Evolutionary conservation across 169 alveolate genomes (phyloP).

Genomic region (Cryptosporidium xiaoi): DNA sequence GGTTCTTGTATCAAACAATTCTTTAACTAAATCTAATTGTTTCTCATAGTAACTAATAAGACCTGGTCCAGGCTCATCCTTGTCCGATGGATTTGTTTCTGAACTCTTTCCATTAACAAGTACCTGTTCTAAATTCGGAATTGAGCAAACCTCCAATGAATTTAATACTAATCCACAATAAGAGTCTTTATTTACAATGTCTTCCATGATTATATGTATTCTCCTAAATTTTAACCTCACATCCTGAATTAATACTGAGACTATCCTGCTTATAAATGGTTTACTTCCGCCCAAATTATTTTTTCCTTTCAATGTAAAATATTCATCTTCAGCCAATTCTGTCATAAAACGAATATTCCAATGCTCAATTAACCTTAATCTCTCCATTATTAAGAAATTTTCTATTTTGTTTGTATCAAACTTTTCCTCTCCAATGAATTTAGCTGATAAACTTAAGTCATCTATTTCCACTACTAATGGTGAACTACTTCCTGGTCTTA

Average conservation of each 20-base stretch:
- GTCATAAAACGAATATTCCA: slow-evolving; percentile 61
- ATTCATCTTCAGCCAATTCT: slow-evolving; percentile 68
- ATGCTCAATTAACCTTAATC: slow-evolving; percentile 60
- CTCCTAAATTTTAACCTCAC: slow-evolving; percentile 48
- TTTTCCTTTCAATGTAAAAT: slow-evolving; percentile 33
- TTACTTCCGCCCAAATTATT: neutral
- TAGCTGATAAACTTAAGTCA: slow-evolving; percentile 41
- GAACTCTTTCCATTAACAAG: neutral
- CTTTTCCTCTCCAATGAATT: slow-evolving; percentile 25
- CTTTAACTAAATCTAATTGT: slow-evolving; percentile 39
- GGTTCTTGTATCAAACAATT: slow-evolving; percentile 4
- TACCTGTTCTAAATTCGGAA: slow-evolving; percentile 50
- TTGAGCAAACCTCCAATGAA: slow-evolving; percentile 68
- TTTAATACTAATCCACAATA: slow-evolving; percentile 47
- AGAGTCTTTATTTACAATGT: slow-evolving; percentile 8
- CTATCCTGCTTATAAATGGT: slow-evolving; percentile 59
- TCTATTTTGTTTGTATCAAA: slow-evolving; percentile 31
- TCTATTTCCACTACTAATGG: slow-evolving; percentile 70
- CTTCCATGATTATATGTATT: slow-evolving; percentile 31
- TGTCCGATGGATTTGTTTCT: neutral
- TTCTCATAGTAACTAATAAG: slow-evolving; percentile 29
- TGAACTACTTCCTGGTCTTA: slow-evolving; percentile 51
- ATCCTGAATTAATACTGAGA: slow-evolving; percentile 64
- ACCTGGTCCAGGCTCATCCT: slow-evolving; percentile 35
- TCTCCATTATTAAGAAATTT: slow-evolving; percentile 31